phyloP scores from a whole-genome alignment of 495 filamentous ascomycete genomes.

The Daldinia vernicosa region DNA sequence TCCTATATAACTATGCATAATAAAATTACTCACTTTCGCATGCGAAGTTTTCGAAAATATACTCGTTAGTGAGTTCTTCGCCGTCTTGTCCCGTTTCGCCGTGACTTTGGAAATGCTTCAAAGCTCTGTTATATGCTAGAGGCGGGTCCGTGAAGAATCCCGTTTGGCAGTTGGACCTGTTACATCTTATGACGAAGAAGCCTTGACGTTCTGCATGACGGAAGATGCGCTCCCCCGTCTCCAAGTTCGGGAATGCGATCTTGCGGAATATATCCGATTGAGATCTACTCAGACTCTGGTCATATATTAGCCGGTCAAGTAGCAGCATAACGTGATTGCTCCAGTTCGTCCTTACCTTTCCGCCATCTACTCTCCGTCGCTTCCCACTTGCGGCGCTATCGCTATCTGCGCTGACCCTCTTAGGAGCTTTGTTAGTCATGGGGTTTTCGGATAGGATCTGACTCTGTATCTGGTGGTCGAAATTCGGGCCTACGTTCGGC shows the following conservation, averaged over 20 bases:
- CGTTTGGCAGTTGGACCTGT: conserved; percentile 26
- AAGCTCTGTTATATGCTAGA: conserved; percentile 41
- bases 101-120: conserved; percentile 44
- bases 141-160: conserved; percentile 44
- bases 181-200: conserved; percentile 44
- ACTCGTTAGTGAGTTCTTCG: conserved; percentile 42
- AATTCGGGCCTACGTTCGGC: conserved; percentile 8
- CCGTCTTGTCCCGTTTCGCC: conserved; percentile 20
- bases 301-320: conserved; percentile 5
- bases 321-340: background rate
- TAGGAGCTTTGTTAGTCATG: conserved; percentile 5
- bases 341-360: conserved; percentile 27
- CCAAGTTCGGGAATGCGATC: conserved; percentile 39
- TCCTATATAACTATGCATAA: background rate
- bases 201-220: conserved; percentile 41
- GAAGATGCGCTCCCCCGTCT: conserved; percentile 44
- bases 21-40: conserved; percentile 32
- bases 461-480: conserved; percentile 27
- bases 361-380: conserved; percentile 26
- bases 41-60: conserved; percentile 44
- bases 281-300: conserved; percentile 8
- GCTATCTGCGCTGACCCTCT: conserved; percentile 24
- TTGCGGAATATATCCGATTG: conserved; percentile 38
- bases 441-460: conserved; percentile 29
- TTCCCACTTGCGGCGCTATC: conserved; percentile 25